These are phyloP conservation scores for Lactuca sativa DNA, from an alignment of 129 eudicot species.

Conservation along the genomic window DNA sequence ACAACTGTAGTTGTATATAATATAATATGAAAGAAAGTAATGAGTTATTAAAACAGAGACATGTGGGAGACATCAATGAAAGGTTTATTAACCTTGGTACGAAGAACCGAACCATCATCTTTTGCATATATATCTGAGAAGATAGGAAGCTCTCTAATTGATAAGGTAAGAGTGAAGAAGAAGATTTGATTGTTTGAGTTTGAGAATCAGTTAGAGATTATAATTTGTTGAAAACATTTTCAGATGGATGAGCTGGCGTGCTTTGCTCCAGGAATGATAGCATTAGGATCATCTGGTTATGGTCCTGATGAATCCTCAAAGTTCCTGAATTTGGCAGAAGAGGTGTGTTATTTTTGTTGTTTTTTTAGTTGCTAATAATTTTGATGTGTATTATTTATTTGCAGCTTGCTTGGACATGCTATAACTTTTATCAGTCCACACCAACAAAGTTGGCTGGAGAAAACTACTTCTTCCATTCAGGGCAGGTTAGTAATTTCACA, in stretches of 20 bases:
- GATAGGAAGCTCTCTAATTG: constrained; percentile 64
- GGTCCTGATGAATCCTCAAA: constrained; percentile 64
- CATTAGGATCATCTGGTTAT: constrained; percentile 86
- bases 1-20: no score
- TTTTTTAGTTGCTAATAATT: neutral
- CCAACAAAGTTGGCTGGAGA: constrained; percentile 99
- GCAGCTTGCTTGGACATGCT: constrained; percentile 99
- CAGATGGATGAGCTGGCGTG: constrained; percentile 98
- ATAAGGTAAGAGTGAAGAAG: constrained; percentile 49
- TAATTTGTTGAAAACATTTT: constrained; percentile 15
- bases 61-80: constrained; percentile 99
- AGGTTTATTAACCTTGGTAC: constrained; percentile 86
- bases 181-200: neutral
- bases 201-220: constrained; percentile 2
- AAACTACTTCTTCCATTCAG: constrained; percentile 84
- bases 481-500: constrained; percentile 58
- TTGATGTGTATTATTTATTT: constrained; percentile 24
- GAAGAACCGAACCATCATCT: constrained; percentile 83
- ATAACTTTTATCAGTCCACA: constrained; percentile 93
- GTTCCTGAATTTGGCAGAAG: constrained; percentile 75
- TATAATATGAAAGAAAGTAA: neutral
- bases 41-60: constrained; percentile 52
- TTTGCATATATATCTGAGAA: constrained; percentile 87
- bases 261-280: constrained; percentile 96
- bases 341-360: constrained; percentile 40